Evolutionary conservation across 192 early-diverging fungal species (phyloP).

Genomic region (Coemansia javaensis): DNA sequence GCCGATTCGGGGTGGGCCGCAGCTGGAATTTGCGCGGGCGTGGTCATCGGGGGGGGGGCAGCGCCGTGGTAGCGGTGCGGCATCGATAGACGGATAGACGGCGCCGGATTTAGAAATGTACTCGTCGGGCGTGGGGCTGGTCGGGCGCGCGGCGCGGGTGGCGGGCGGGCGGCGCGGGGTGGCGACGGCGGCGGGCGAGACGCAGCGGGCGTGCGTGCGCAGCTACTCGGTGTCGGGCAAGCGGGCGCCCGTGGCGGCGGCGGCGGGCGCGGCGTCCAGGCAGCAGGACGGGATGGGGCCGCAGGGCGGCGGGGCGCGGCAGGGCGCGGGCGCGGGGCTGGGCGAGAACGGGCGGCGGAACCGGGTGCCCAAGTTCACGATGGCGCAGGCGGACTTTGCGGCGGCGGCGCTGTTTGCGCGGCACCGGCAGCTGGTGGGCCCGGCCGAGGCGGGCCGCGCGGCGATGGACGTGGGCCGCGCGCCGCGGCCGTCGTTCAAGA

Average conservation of each 20-base stretch:
- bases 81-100: too few species aligned
- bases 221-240: constrained; percentile 41
- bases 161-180: too few species aligned
- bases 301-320: not conserved
- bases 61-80: too few species aligned
- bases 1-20: too few species aligned
- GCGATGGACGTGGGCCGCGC: constrained; percentile 1
- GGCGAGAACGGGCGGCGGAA: not conserved
- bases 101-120: too few species aligned
- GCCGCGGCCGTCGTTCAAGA: constrained; percentile 27
- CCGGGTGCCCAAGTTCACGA: constrained; percentile 46
- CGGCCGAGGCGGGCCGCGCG: not conserved
- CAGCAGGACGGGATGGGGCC: constrained; percentile 7
- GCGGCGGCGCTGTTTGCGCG: constrained; percentile 35
- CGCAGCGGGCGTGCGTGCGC: constrained; percentile 1
- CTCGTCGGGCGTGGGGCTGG: not conserved
- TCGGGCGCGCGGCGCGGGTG: too few species aligned
- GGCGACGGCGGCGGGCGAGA: too few species aligned
- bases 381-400: constrained; percentile 38
- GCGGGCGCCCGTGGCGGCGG: constrained; percentile 4
- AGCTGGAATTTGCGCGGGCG: too few species aligned
- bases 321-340: not conserved
- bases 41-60: too few species aligned
- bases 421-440: constrained; percentile 27
- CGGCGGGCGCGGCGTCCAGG: not conserved